A percentile compares a stretch with the other conserved stretches of the same genome.
Evolutionary conservation across 148 eudicot species (phyloP).

Genomic region (Amaranthus hypochondriacus): DNA sequence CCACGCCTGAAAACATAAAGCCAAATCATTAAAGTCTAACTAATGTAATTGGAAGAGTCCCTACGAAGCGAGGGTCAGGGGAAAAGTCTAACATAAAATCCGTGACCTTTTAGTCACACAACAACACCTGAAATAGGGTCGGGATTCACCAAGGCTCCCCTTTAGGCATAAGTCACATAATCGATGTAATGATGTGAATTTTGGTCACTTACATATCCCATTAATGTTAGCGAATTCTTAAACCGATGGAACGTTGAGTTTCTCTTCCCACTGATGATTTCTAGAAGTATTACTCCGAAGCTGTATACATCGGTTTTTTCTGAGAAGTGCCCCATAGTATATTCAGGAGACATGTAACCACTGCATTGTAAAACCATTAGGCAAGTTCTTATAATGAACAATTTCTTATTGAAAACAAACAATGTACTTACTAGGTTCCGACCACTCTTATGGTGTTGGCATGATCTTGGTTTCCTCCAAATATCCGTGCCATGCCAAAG

Average conservation of each 20-base stretch:
- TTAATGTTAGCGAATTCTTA: constrained; percentile 22
- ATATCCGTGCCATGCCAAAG: constrained; percentile 36
- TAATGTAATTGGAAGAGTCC: background rate
- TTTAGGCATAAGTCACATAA: background rate
- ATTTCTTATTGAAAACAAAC: background rate
- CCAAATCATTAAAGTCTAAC: background rate
- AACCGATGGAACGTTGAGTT: constrained; percentile 29
- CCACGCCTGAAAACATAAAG: constrained; percentile 29
- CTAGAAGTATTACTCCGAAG: constrained; percentile 32
- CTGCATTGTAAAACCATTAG: constrained; percentile 22
- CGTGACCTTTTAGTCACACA: too few species aligned
- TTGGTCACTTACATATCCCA: constrained; percentile 29
- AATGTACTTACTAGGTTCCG: constrained; percentile 34
- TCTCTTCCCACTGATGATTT: constrained; percentile 29
- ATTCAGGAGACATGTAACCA: constrained; percentile 40
- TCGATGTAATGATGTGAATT: background rate
- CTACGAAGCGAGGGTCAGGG: too few species aligned
- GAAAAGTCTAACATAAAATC: too few species aligned
- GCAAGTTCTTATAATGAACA: constrained; percentile 1
- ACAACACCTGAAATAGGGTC: too few species aligned
- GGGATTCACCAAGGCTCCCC: too few species aligned
- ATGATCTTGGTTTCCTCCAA: constrained; percentile 30
- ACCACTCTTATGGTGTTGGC: constrained; percentile 34
- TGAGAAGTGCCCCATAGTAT: constrained; percentile 37
- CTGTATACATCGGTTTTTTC: constrained; percentile 37